These are phyloP conservation scores for Pseudocercospora fijiensis DNA, from an alignment of 2,329 filamentous ascomycete species.

Conservation along the genomic window DNA sequence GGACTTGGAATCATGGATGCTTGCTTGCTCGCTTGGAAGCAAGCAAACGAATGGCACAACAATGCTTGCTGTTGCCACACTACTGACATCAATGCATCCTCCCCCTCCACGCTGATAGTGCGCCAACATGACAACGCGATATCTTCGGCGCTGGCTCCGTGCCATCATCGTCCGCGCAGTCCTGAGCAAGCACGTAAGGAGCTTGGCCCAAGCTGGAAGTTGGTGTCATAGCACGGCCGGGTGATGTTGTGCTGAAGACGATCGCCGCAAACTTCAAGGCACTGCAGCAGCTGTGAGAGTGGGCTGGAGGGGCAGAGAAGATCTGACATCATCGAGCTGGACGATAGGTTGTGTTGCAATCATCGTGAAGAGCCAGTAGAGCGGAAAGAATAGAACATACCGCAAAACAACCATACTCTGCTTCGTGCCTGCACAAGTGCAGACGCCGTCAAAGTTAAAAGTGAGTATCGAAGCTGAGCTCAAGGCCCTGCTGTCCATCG, in stretches of 20 bases:
- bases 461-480: not conserved
- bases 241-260: not conserved
- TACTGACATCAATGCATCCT: not conserved
- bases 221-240: not conserved
- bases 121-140: not conserved
- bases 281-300: not conserved
- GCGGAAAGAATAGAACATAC: not conserved
- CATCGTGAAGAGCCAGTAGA: not conserved
- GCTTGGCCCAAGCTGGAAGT: not conserved
- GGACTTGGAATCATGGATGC: not conserved
- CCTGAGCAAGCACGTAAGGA: not conserved
- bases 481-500: not conserved
- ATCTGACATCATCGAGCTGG: constrained; percentile 5
- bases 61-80: not conserved
- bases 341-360: no score
- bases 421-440: constrained; percentile 5
- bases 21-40: not conserved
- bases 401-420: not conserved
- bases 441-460: constrained; percentile 1
- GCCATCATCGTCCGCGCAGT: not conserved
- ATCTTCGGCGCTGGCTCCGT: not conserved
- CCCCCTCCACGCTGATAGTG: not conserved
- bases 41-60: not conserved
- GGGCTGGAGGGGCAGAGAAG: constrained; percentile 3
- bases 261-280: not conserved